A percentile compares a stretch with the other conserved stretches of the same genome.
Conservation (phyloP, 139 green algal genomes). For the Picochlorum sp. region DNA sequence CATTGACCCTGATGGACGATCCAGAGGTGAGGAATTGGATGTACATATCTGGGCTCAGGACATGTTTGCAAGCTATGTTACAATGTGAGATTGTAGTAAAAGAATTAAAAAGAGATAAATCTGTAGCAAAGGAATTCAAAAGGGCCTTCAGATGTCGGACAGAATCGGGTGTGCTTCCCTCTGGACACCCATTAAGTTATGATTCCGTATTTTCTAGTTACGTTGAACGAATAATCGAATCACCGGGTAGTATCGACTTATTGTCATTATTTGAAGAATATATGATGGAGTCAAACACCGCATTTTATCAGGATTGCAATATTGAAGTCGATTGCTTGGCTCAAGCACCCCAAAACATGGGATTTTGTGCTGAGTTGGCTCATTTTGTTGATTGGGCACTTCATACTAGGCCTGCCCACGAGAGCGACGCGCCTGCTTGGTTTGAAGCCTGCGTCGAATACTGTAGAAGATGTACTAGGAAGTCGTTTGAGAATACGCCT, state of each 20-base stretch:
- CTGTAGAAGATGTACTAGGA: not conserved
- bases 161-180: constrained; percentile 33
- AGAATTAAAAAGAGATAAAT: not conserved
- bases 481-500: not conserved
- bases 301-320: constrained; percentile 1
- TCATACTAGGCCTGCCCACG: constrained; percentile 11
- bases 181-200: constrained; percentile 15
- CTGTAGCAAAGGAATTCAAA: not conserved
- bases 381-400: constrained; percentile 33
- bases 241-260: not conserved
- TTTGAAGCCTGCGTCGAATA: constrained; percentile 25
- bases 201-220: constrained; percentile 1
- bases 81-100: not conserved
- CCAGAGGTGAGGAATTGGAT: constrained; percentile 34
- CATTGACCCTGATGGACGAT: constrained; percentile 29
- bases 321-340: not conserved
- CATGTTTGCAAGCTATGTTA: too few species aligned
- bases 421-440: constrained; percentile 34
- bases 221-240: constrained; percentile 8
- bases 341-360: constrained; percentile 5
- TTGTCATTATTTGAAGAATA: not conserved
- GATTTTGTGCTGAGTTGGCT: constrained; percentile 16
- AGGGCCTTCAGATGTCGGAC: constrained; percentile 25
- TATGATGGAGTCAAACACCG: constrained; percentile 16
- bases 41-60: too few species aligned